Base-by-base conservation (phyloP, 108 stramenopile species). In the Nitzschia sp. region DNA sequence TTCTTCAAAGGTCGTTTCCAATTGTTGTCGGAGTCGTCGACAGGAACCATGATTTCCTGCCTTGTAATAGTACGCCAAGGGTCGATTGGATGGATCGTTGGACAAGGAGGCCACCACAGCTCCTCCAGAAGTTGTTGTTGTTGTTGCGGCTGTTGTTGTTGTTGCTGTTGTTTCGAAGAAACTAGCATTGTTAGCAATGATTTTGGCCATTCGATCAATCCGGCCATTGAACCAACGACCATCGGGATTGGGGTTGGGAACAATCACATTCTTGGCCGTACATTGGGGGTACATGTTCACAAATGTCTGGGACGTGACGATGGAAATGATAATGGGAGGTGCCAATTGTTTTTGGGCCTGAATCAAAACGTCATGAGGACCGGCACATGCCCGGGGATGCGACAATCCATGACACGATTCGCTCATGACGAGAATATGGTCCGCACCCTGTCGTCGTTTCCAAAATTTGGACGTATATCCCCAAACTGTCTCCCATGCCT, bases 141-240 rank as follows among this genome's bases (percentile, higher is more conserved):
- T n/a, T n/a, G n/a, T n/a, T n/a, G n/a, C n/a, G n/a, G n/a, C n/a
- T n/a, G n/a, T n/a, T n/a, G n/a, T n/a, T n/a, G n/a, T n/a, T n/a
- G n/a, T n/a, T 0, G 35, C 66, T 19, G 66, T 16, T 0, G 34
- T 36, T 21, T 26, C 11, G 3, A 1, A 1, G 25, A 67, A 36
- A 55, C 53, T 55, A 2, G 54, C 53, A 22, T 55, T 55, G 11
- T 13, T 3, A 3, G 66, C 54, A 55, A 67, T 67, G 1, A 26
- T 26, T 27, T 53, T 17, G 21, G 66, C 53, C 34, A 38, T 63
- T 22, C 17, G 13, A 47, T 80, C 71, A 23, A 68, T 21, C 25
- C 33, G 23, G 6, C 80, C 80, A 72, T 80, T 80, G 66, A 76
- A 80, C 70, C 71, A 76, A 17, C 71, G 48, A 30, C 80, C 80